These are phyloP conservation scores for Coemansia sp. DNA, from an alignment of 192 early-diverging fungal genomes.

Conservation along the genomic window DNA sequence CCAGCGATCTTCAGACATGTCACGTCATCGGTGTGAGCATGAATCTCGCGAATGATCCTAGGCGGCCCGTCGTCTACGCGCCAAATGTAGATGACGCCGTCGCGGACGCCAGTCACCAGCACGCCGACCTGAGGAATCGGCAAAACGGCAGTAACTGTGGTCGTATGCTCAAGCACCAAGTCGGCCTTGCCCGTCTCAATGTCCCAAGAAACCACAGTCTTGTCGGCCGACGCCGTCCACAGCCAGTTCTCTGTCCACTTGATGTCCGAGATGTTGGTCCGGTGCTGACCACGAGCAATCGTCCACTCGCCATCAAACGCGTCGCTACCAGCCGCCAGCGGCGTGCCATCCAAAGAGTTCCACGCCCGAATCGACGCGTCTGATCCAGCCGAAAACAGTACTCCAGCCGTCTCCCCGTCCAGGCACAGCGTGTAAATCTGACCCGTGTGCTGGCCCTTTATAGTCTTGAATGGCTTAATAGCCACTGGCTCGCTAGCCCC, in stretches of 20 bases:
- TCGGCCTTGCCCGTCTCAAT: constrained; percentile 68
- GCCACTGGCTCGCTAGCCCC: constrained; percentile 2
- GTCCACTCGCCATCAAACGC: constrained; percentile 26
- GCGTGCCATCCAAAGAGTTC: constrained; percentile 60
- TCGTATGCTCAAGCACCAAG: constrained; percentile 72
- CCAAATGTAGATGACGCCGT: constrained; percentile 86
- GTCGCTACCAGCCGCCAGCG: constrained; percentile 26
- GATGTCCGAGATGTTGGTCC: constrained; percentile 73
- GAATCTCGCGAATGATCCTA: constrained; percentile 63
- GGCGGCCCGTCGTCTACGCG: constrained; percentile 53
- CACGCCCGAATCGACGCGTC: constrained; percentile 68
- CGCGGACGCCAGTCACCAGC: constrained; percentile 78
- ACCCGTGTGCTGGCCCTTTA: constrained; percentile 47
- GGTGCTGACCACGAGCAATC: constrained; percentile 67
- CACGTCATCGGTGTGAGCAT: constrained; percentile 90
- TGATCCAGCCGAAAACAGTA: constrained; percentile 45
- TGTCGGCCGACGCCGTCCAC: constrained; percentile 93
- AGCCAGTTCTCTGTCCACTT: constrained; percentile 62
- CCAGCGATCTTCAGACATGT: constrained; percentile 61
- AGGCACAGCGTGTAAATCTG: constrained; percentile 42
- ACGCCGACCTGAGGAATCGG: constrained; percentile 61
- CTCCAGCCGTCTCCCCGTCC: constrained; percentile 17
- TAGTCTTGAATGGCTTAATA: constrained; percentile 29
- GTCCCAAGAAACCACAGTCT: constrained; percentile 84
- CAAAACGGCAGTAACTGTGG: constrained; percentile 72